A percentile compares a stretch with the other conserved stretches of the same genome.
Evolutionary conservation across 2,329 filamentous ascomycete genomes (phyloP).

Genomic region (Fusarium sp.): DNA sequence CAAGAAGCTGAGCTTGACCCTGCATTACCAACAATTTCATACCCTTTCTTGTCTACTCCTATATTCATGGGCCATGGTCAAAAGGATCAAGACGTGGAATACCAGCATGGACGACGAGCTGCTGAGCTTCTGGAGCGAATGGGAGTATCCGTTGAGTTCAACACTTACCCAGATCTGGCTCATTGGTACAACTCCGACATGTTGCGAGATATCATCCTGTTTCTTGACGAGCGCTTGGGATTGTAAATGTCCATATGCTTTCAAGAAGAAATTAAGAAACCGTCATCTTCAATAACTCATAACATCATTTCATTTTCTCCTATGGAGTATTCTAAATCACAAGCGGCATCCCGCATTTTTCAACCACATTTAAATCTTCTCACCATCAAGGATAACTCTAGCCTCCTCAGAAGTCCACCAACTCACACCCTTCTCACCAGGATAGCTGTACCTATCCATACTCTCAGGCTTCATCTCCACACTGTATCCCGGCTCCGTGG

Average conservation of each 20-base stretch:
- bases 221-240: slow-evolving; percentile 37
- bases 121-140: slow-evolving; percentile 50
- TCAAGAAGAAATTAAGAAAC: background rate
- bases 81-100: slow-evolving; percentile 56
- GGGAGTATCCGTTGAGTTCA: slow-evolving; percentile 51
- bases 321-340: slow-evolving; percentile 16
- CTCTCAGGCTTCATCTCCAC: slow-evolving; percentile 93
- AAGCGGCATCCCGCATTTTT: slow-evolving; percentile 13
- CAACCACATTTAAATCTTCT: slow-evolving; percentile 58
- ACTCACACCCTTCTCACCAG: slow-evolving; percentile 80
- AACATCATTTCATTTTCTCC: slow-evolving; percentile 31
- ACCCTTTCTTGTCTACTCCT: slow-evolving; percentile 49
- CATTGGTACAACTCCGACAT: slow-evolving; percentile 61
- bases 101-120: slow-evolving; percentile 51
- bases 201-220: slow-evolving; percentile 53
- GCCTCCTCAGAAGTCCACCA: slow-evolving; percentile 90
- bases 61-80: slow-evolving; percentile 61
- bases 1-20: slow-evolving; percentile 45
- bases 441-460: slow-evolving; percentile 84
- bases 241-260: background rate
- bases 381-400: slow-evolving; percentile 76
- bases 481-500: slow-evolving; percentile 85
- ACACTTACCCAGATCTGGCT: slow-evolving; percentile 55
- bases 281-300: slow-evolving; percentile 13
- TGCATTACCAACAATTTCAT: background rate